Evolutionary conservation across 2,329 filamentous ascomycete species (phyloP).

Genomic region (Esteya vermicola): DNA sequence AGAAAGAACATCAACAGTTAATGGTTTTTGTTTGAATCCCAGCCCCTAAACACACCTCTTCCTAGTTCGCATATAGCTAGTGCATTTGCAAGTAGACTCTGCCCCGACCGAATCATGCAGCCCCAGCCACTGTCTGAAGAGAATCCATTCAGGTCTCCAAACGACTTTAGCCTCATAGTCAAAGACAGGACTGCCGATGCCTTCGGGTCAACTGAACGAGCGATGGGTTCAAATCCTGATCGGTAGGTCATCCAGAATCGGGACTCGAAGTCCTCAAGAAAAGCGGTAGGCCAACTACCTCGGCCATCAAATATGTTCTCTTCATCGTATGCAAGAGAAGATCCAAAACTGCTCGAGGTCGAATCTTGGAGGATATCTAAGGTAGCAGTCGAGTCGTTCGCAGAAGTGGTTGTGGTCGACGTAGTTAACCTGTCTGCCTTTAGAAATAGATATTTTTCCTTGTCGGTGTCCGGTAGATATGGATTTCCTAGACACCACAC

Average conservation of each 20-base stretch:
- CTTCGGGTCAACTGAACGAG: slow-evolving; percentile 61
- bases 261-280: slow-evolving; percentile 87
- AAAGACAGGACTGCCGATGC: slow-evolving; percentile 63
- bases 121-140: slow-evolving; percentile 94
- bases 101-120: slow-evolving; percentile 95
- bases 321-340: slow-evolving; percentile 34
- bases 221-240: slow-evolving; percentile 70
- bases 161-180: slow-evolving; percentile 65
- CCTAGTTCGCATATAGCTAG: slow-evolving; percentile 60
- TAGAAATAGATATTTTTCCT: slow-evolving; percentile 7
- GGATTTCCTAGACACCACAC: slow-evolving; percentile 68
- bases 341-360: slow-evolving; percentile 34
- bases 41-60: slow-evolving; percentile 48
- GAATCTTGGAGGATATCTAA: slow-evolving; percentile 34
- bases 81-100: slow-evolving; percentile 82
- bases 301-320: slow-evolving; percentile 18
- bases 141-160: slow-evolving; percentile 70
- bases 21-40: too few species aligned
- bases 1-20: neutral
- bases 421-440: slow-evolving; percentile 5
- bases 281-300: slow-evolving; percentile 69
- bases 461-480: slow-evolving; percentile 19
- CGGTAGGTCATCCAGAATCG: slow-evolving; percentile 95
- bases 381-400: neutral
- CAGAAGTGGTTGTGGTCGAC: slow-evolving; percentile 4